Evolutionary conservation across 2,329 filamentous ascomycete genomes (phyloP).

Genomic region (Ophiostoma sp.): DNA sequence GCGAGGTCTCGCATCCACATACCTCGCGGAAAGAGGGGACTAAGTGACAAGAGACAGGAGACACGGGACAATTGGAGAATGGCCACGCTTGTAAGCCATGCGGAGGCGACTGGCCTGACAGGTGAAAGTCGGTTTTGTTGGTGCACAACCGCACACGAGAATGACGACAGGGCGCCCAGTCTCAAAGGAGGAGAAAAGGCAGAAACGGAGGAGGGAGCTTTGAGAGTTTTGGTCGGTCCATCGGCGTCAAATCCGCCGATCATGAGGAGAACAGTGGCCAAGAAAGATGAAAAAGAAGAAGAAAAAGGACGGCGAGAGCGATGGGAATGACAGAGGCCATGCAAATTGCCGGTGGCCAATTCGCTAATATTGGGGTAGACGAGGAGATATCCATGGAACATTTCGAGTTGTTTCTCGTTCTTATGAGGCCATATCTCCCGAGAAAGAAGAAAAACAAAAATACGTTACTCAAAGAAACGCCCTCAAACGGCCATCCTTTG

Average conservation of each 20-base stretch:
- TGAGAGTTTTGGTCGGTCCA: not conserved
- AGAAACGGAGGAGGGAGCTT: not conserved
- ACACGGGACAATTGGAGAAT: not conserved
- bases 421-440: not conserved
- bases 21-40: not conserved
- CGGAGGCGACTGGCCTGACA: not conserved
- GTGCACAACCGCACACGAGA: not conserved
- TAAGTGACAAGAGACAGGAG: not conserved
- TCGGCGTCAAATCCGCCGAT: not conserved
- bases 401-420: not conserved
- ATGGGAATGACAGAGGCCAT: not conserved
- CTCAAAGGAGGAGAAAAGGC: not conserved
- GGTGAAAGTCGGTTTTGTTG: not conserved
- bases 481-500: not conserved
- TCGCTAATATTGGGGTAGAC: not conserved
- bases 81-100: not conserved
- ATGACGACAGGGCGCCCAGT: constrained; percentile 1
- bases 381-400: not conserved
- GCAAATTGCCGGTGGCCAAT: not conserved
- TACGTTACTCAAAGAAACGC: not conserved
- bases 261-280: not conserved
- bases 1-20: not conserved
- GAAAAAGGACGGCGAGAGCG: not conserved
- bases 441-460: not conserved
- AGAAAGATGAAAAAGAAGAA: not conserved